A percentile compares a stretch with the other conserved stretches of the same genome.
Conservation (phyloP, 306 rosid genomes). For the Pterocarpus santalinus region DNA sequence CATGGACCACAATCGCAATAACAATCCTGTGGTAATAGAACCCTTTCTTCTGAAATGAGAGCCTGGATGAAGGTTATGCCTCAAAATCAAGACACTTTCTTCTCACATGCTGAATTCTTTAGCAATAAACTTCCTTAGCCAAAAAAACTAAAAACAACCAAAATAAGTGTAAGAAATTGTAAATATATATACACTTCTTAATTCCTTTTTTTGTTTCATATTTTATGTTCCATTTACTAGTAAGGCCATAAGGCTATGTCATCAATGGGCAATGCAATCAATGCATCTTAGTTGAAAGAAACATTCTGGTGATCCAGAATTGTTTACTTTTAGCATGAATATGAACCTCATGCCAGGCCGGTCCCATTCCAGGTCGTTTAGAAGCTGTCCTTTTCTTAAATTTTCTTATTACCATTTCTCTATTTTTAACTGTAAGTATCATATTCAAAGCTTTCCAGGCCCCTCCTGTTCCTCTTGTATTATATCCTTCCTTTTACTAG, state of each 20-base stretch:
- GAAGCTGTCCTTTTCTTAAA: background rate
- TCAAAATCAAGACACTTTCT: too few species aligned
- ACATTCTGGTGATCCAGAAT: background rate
- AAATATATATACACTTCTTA: background rate
- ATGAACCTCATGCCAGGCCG: background rate
- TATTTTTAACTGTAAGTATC: too few species aligned
- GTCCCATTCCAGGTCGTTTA: conserved; percentile 9
- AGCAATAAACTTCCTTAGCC: too few species aligned
- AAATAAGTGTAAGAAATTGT: background rate
- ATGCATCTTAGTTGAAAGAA: conserved; percentile 10
- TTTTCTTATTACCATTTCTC: background rate
- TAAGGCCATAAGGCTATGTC: background rate
- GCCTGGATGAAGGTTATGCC: too few species aligned
- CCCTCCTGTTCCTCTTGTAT: background rate
- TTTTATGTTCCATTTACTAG: background rate
- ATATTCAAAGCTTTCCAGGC: background rate
- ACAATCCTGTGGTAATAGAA: too few species aligned
- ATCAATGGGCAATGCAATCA: background rate
- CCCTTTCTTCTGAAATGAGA: too few species aligned
- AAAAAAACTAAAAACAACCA: background rate
- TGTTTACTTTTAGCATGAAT: background rate
- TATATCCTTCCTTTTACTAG: conserved; percentile 3
- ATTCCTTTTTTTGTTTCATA: background rate
- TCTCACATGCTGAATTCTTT: too few species aligned
- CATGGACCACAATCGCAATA: too few species aligned